phyloP scores from a whole-genome alignment of 2,329 filamentous ascomycete genomes.

The Didymellaceae sp. region DNA sequence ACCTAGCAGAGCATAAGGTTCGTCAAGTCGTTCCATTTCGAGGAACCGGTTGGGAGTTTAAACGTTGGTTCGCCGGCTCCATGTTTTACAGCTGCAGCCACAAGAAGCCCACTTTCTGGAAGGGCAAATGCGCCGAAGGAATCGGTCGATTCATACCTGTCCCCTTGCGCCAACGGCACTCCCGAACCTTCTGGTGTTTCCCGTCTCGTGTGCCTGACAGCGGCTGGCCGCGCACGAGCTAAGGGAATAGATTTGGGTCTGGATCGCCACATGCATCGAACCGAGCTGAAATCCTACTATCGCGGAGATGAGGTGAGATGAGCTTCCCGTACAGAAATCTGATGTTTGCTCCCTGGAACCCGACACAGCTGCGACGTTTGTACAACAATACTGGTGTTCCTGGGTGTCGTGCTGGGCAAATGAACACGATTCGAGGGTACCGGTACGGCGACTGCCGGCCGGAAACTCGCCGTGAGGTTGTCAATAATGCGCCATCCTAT shows the following conservation, averaged over 20 bases:
- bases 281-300: not conserved
- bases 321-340: not conserved
- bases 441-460: conserved; percentile 13
- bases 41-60: not conserved
- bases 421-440: not conserved
- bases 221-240: conserved; percentile 15
- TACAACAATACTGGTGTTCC: not conserved
- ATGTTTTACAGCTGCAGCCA: conserved; percentile 7
- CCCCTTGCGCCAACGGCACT: conserved; percentile 1
- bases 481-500: conserved; percentile 1
- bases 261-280: conserved; percentile 5
- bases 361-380: not conserved
- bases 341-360: not conserved
- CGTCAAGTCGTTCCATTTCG: not conserved
- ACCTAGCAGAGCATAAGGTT: not conserved
- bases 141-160: not conserved
- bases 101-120: not conserved
- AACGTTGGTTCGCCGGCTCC: conserved; percentile 7
- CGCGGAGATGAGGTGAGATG: not conserved
- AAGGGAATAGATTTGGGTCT: conserved; percentile 7
- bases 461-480: conserved; percentile 8
- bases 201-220: conserved; percentile 14
- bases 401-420: conserved; percentile 2
- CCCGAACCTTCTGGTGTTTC: conserved; percentile 2
- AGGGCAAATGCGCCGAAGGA: not conserved